phyloP scores from a whole-genome alignment of 2,329 filamentous ascomycete species.

The Colletotrichum sp. region DNA sequence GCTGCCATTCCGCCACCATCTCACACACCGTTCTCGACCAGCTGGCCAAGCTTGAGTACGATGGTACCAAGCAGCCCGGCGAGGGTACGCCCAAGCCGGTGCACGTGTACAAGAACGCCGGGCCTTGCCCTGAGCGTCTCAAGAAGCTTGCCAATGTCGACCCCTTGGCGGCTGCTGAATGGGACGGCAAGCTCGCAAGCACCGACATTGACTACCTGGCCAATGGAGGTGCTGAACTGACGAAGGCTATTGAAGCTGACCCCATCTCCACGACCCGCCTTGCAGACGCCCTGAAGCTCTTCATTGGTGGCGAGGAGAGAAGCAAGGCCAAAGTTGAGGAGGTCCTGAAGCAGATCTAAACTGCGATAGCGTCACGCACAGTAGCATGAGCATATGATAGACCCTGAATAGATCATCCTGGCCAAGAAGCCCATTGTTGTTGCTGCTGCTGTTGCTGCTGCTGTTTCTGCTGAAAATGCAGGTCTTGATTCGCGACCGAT shows the following conservation, averaged over 20 bases:
- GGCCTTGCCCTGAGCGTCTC: constrained; percentile 35
- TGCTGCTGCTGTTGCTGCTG: not conserved
- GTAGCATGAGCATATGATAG: not conserved
- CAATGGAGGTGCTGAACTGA: constrained; percentile 45
- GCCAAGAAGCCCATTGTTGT: constrained; percentile 11
- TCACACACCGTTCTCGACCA: constrained; percentile 41
- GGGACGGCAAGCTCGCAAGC: constrained; percentile 42
- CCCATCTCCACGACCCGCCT: constrained; percentile 39
- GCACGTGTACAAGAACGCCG: constrained; percentile 41
- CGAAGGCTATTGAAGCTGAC: constrained; percentile 45
- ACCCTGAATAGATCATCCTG: not conserved
- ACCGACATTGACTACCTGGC: constrained; percentile 51
- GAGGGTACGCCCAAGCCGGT: constrained; percentile 41
- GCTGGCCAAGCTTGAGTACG: constrained; percentile 42
- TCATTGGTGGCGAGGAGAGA: constrained; percentile 40
- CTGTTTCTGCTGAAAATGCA: not conserved
- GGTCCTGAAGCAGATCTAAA: constrained; percentile 27
- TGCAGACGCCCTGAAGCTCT: constrained; percentile 43
- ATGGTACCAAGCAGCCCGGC: constrained; percentile 39
- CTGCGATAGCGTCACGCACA: not conserved
- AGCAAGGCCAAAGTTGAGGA: constrained; percentile 42
- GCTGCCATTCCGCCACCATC: constrained; percentile 51
- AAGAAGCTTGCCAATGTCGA: constrained; percentile 40
- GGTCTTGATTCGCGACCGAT: not conserved
- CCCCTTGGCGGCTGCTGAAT: constrained; percentile 39